A percentile compares a stretch with the other conserved stretches of the same genome.
phyloP scores from a whole-genome alignment of 768 basidiomycete genomes.

The Trametes punicea region DNA sequence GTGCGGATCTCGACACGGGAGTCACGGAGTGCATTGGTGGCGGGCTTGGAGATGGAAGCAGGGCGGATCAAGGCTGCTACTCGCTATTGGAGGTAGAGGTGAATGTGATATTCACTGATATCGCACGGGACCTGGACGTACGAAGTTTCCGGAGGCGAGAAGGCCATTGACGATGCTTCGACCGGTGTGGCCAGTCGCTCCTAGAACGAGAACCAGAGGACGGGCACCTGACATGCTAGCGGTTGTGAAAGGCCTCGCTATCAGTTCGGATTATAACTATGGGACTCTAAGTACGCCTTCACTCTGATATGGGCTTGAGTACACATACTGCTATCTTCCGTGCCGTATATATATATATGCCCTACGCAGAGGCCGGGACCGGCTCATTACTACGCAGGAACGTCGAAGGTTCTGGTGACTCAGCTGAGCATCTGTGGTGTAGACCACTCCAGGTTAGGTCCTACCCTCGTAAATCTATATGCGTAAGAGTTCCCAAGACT shows the following conservation, averaged over 20 bases:
- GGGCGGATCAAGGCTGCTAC: slow-evolving; percentile 19
- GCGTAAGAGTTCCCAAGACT: not conserved
- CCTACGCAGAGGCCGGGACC: not conserved
- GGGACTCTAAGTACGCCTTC: too few species aligned
- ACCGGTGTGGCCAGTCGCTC: slow-evolving; percentile 22
- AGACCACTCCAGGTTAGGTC: not conserved
- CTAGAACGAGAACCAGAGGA: slow-evolving; percentile 21
- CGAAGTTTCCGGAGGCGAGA: slow-evolving; percentile 14
- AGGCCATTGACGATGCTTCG: slow-evolving; percentile 12
- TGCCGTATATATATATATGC: not conserved
- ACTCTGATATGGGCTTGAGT: too few species aligned
- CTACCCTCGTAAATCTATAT: not conserved
- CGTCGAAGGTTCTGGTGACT: not conserved
- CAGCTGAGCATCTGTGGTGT: not conserved
- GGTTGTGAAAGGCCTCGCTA: too few species aligned
- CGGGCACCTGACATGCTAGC: not conserved
- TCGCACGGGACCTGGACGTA: not conserved
- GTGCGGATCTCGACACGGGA: slow-evolving; percentile 22
- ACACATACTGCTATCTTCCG: too few species aligned
- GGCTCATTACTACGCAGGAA: not conserved
- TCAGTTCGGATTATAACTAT: too few species aligned
- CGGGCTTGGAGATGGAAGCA: slow-evolving; percentile 20
- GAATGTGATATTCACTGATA: not conserved
- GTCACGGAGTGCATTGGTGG: slow-evolving; percentile 7
- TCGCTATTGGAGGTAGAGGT: not conserved